phyloP scores from a whole-genome alignment of 768 basidiomycete species.

The Coprinellus aureogranulatus region DNA sequence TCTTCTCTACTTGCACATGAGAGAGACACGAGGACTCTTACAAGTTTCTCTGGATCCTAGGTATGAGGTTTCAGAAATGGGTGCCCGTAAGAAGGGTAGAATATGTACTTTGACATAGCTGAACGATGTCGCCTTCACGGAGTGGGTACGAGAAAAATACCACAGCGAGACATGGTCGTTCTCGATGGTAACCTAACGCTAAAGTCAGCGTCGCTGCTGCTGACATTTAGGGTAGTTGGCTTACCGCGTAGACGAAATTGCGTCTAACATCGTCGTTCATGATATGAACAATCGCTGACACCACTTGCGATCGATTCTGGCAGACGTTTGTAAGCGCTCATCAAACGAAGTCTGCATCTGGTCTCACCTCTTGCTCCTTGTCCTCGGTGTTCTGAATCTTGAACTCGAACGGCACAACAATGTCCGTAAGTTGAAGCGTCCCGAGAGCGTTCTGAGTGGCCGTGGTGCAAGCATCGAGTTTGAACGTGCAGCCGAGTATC shows the following conservation, averaged over 20 bases:
- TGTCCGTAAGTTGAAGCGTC: not conserved
- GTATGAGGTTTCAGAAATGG: not conserved
- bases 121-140: conserved; percentile 6
- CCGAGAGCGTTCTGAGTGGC: too few relatives aligned
- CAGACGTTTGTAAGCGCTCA: too few relatives aligned
- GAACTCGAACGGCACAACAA: conserved; percentile 15
- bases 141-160: conserved; percentile 12
- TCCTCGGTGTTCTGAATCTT: conserved; percentile 1
- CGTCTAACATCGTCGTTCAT: conserved; percentile 24
- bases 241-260: conserved; percentile 21
- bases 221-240: not conserved
- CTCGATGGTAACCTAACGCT: conserved; percentile 8
- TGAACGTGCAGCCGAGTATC: conserved; percentile 11
- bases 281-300: conserved; percentile 11
- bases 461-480: conserved; percentile 16
- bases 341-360: too few relatives aligned
- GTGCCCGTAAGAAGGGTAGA: not conserved
- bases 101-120: conserved; percentile 4
- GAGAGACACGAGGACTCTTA: conserved; percentile 7
- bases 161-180: conserved; percentile 4
- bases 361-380: conserved; percentile 3
- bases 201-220: not conserved
- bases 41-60: not conserved
- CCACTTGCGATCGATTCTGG: conserved; percentile 10
- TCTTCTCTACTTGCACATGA: not conserved